Evolutionary conservation across 2,329 filamentous ascomycete genomes (phyloP).

Genomic region (Fusarium oligoseptatum): DNA sequence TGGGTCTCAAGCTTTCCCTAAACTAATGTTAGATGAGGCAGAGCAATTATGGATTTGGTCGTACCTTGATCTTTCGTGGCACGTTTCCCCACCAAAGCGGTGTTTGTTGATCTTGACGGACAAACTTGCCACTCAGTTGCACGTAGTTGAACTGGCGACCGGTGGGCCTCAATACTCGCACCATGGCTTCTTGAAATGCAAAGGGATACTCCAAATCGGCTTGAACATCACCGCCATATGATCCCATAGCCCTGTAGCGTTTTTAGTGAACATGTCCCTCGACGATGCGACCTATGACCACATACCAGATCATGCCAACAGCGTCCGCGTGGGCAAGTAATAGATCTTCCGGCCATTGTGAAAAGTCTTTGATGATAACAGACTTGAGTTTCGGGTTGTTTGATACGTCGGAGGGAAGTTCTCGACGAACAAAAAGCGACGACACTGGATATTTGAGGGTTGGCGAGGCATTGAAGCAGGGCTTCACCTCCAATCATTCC

Average conservation of each 20-base stretch:
- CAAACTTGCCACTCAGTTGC: slow-evolving; percentile 52
- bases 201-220: slow-evolving; percentile 41
- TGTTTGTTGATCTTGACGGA: slow-evolving; percentile 49
- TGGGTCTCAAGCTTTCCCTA: slow-evolving; percentile 35
- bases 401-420: slow-evolving; percentile 38
- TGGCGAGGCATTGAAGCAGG: slow-evolving; percentile 50
- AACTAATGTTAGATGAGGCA: background rate
- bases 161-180: background rate
- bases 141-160: slow-evolving; percentile 46
- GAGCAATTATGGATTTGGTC: rapidly evolving
- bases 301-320: slow-evolving; percentile 43
- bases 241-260: slow-evolving; percentile 34
- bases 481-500: slow-evolving; percentile 52
- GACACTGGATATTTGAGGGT: slow-evolving; percentile 47
- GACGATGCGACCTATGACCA: background rate
- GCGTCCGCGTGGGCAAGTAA: slow-evolving; percentile 32
- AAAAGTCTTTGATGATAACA: slow-evolving; percentile 38
- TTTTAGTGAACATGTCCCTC: background rate
- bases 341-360: slow-evolving; percentile 30
- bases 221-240: slow-evolving; percentile 31
- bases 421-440: slow-evolving; percentile 51
- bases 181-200: slow-evolving; percentile 31
- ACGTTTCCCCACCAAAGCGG: slow-evolving; percentile 44
- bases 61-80: slow-evolving; percentile 41
- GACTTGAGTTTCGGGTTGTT: slow-evolving; percentile 27